A percentile compares a stretch with the other conserved stretches of the same genome.
phyloP scores from a whole-genome alignment of 2,329 filamentous ascomycete genomes.

The Didymella pinodella region DNA sequence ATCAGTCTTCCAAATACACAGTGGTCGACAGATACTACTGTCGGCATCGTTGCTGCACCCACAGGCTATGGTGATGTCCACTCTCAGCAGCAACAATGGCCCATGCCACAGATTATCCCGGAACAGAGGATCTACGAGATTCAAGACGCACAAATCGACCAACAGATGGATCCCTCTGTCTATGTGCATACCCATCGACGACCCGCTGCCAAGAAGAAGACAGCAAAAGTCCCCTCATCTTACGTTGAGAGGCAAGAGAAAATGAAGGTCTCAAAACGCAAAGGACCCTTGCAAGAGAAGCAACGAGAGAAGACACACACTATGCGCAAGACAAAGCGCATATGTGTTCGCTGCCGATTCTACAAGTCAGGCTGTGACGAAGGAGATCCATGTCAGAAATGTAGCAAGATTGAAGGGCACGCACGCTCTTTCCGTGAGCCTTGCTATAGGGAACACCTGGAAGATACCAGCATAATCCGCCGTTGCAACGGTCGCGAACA shows the following conservation, averaged over 20 bases:
- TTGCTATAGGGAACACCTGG: slow-evolving; percentile 46
- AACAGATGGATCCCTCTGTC: slow-evolving; percentile 10
- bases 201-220: slow-evolving; percentile 34
- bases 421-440: slow-evolving; percentile 44
- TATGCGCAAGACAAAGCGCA: slow-evolving; percentile 46
- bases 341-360: slow-evolving; percentile 47
- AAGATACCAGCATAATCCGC: slow-evolving; percentile 43
- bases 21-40: slow-evolving; percentile 28
- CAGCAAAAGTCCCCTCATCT: slow-evolving; percentile 43
- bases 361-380: slow-evolving; percentile 48
- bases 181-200: slow-evolving; percentile 25
- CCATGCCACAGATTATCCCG: slow-evolving; percentile 18
- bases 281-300: slow-evolving; percentile 40
- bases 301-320: slow-evolving; percentile 44
- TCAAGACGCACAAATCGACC: slow-evolving; percentile 19
- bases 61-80: slow-evolving; percentile 29
- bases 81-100: slow-evolving; percentile 32
- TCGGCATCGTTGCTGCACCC: slow-evolving; percentile 19
- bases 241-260: slow-evolving; percentile 47
- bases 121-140: slow-evolving; percentile 28
- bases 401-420: slow-evolving; percentile 40
- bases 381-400: slow-evolving; percentile 44
- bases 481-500: slow-evolving; percentile 48
- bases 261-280: slow-evolving; percentile 44
- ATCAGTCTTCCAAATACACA: slow-evolving; percentile 22